Evolutionary conservation across 1,284 basidiomycete genomes (phyloP).

Genomic region (Thelephora terrestris): DNA sequence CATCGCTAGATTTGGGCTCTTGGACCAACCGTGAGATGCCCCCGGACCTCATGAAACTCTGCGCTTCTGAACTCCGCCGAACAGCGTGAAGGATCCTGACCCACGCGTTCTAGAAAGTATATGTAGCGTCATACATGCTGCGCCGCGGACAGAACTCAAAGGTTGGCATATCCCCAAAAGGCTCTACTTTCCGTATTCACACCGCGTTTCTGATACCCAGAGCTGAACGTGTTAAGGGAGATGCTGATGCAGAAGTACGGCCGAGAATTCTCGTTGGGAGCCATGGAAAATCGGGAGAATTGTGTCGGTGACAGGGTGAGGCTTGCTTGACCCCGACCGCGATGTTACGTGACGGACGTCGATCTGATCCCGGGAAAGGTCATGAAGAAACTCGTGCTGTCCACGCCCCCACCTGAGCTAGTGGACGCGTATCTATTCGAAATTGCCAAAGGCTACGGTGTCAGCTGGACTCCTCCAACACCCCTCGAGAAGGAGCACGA

Average conservation of each 20-base stretch:
- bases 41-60: constrained; percentile 2
- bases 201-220: constrained; percentile 27
- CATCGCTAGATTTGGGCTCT: constrained; percentile 84
- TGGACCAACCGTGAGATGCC: constrained; percentile 68
- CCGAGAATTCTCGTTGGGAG: constrained; percentile 68
- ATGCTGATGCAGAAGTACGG: constrained; percentile 93
- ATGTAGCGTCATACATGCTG: constrained; percentile 79
- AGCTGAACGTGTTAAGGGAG: constrained; percentile 86
- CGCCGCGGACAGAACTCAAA: constrained; percentile 85
- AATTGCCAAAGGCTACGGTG: constrained; percentile 80
- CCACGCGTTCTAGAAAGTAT: constrained; percentile 69
- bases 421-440: constrained; percentile 84
- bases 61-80: constrained; percentile 2
- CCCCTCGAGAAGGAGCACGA: constrained; percentile 16
- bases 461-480: constrained; percentile 51
- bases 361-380: constrained; percentile 35
- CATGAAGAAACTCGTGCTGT: constrained; percentile 58
- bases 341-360: background rate
- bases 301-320: constrained; percentile 74
- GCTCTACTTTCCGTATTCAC: background rate
- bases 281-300: constrained; percentile 76
- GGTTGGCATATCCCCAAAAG: constrained; percentile 32
- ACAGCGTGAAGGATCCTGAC: constrained; percentile 75
- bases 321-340: constrained; percentile 11
- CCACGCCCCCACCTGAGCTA: constrained; percentile 62